Base-by-base conservation (phyloP, 192 early-diverging fungal genomes). In the Podila minutissima region DNA sequence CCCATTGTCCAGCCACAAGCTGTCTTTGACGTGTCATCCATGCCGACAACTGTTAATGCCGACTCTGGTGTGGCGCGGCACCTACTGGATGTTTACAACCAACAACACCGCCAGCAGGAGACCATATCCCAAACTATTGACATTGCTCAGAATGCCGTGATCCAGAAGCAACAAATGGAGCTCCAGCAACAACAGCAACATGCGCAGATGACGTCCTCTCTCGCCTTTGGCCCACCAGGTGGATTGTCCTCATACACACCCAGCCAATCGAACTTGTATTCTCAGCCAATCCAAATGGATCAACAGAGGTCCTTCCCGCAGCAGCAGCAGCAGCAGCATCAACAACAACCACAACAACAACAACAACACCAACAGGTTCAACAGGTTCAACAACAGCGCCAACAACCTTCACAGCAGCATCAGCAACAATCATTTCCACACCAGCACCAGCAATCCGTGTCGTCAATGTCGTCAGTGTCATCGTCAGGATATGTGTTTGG, bases 21-120 rank as follows among this genome's bases (percentile, higher is more conserved):
- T 46, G 41, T 46, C 41, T 46, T 46, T 46, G 41, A 46, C 41
- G 3, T 17, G 3, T 12, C 41, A 13, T 37, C 35, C 35, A 37
- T 37, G 35, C 35, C 7, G 33, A 41, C 38, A 46, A 17, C 12
- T 41, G 20, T 76, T 26, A 66, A 11, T 29, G 63, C 32, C 74
- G 22, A 49, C 48, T 11, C 20, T 64, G 58, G 37, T 60, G 15
- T 67, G 66, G 24, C 59, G 32, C 77, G 72, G 15, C 71, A 69
- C 38, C 38, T 81, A 32, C 15, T 81, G 67, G 59, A 66, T 7
- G 48, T 73, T 2, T 81, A 73, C 28, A 31, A 71, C 11, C 76
- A 79, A 26, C 76, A 79, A 31, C 70, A 72, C 55, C 77, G 64
- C 29, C 65, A 81, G 24, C 71, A 81, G 20, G 71, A 73, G 19